Evolutionary conservation across 139 green algal genomes (phyloP), one percentile per base, ranked within the genome.

Genomic region (Coelastrella sp.): DNA sequence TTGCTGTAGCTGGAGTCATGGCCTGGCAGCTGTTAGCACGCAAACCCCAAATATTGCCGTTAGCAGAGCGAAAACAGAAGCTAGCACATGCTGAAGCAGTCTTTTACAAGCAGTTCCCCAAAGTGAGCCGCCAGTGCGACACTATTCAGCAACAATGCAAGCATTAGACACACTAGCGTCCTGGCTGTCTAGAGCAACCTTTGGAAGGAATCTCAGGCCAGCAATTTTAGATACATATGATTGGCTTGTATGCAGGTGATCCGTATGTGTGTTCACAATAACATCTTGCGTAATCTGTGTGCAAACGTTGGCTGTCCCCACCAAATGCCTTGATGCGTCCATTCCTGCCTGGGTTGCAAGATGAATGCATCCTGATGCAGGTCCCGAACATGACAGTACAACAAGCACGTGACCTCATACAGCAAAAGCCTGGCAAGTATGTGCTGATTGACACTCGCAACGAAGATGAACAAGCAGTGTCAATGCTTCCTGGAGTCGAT

Each of bases 401-500:
- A 47, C 54, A 80, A 22, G 83, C 83, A 2, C 3, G 2, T 2
- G 3, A 57, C 3, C 32, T 88, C 32, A 8, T 88, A 16, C 19
- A 80, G 56, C 66, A 80, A 23, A 47, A 88, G 83, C 83, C 83
- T 56, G 66, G 23, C 16, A 71, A 59, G 19, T 80, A 80, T 7
- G 68, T 88, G 19, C 83, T 88, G 68, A 68, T 88, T 16, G 83
- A 88, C n/a, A 68, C 80, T 6, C 47, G 83, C 19, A 88, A 88
- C 17, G 5, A 56, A n/a, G 83, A 88, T 20, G 83, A 88, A 54
- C 83, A 88, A 54, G 58, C 65, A 61, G 83, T 88, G 83, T 88
- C 83, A 60, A 80, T 88, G 68, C 17, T 88, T 16, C 16, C 20
- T 57, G 58, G 20, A 19, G 20, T 4, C 4, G 57, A 73, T n/a